Conservation (phyloP, 1,284 basidiomycete species). For the Chondrostereum purpureum region DNA sequence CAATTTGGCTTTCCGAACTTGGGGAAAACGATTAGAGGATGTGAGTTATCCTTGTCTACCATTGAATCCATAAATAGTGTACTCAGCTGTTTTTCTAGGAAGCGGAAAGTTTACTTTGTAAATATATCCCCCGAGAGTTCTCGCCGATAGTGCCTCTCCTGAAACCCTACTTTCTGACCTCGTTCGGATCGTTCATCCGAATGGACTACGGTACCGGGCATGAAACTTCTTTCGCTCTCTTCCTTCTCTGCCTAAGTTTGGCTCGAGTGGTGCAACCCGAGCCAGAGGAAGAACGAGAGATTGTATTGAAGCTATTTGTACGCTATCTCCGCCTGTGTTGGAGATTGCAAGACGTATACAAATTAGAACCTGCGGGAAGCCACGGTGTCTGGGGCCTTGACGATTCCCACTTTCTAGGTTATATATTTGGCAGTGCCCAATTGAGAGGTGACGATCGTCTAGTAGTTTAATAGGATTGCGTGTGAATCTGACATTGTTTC, state of each 20-base stretch:
- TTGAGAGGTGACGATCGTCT: slow-evolving; percentile 52
- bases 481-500: neutral
- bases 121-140: slow-evolving; percentile 41
- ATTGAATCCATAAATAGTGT: slow-evolving; percentile 5
- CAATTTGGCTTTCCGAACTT: slow-evolving; percentile 87
- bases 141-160: slow-evolving; percentile 47
- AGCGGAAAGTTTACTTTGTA: slow-evolving; percentile 48
- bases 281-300: slow-evolving; percentile 50
- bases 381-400: slow-evolving; percentile 99
- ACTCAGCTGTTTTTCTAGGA: slow-evolving; percentile 35
- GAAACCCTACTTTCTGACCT: slow-evolving; percentile 71
- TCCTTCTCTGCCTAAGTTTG: slow-evolving; percentile 64
- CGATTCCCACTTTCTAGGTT: slow-evolving; percentile 88
- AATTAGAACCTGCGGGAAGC: slow-evolving; percentile 91
- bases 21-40: slow-evolving; percentile 77
- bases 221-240: slow-evolving; percentile 83
- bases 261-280: slow-evolving; percentile 52
- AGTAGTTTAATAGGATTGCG: slow-evolving; percentile 6
- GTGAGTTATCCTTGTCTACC: slow-evolving; percentile 33
- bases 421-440: slow-evolving; percentile 90
- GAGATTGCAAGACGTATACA: slow-evolving; percentile 84
- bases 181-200: slow-evolving; percentile 87
- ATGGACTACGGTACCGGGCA: slow-evolving; percentile 98
- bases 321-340: slow-evolving; percentile 82
- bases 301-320: slow-evolving; percentile 63